Conservation (phyloP, 2,329 filamentous ascomycete genomes). For the Cladosporium sp. region DNA sequence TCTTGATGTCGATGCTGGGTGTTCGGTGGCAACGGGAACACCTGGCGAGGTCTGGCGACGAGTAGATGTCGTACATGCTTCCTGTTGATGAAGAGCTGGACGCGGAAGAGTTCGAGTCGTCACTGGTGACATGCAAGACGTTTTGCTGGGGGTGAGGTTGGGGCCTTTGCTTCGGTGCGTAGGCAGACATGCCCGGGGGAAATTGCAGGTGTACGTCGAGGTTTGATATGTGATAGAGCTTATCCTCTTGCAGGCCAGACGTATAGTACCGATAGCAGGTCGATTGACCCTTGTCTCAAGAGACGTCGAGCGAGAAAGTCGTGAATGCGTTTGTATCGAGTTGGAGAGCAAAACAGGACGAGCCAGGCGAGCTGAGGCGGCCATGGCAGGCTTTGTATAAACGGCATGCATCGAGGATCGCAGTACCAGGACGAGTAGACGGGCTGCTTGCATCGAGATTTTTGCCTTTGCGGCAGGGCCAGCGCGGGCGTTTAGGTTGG, state of each 20-base stretch:
- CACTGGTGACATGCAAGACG: slow-evolving; percentile 29
- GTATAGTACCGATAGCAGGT: too few species aligned
- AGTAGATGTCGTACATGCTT: slow-evolving; percentile 17
- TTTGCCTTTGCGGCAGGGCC: neutral
- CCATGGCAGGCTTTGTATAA: slow-evolving; percentile 7
- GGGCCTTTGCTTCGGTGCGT: slow-evolving; percentile 20
- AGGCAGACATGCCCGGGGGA: slow-evolving; percentile 5
- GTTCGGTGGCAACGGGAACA: slow-evolving; percentile 35
- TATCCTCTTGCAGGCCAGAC: too few species aligned
- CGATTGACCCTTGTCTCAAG: neutral
- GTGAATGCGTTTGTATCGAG: neutral
- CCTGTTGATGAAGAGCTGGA: slow-evolving; percentile 18
- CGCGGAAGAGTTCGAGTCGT: slow-evolving; percentile 23
- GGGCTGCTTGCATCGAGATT: neutral
- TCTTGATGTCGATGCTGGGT: slow-evolving; percentile 29
- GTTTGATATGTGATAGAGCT: neutral
- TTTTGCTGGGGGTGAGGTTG: slow-evolving; percentile 30
- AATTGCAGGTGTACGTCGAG: too few species aligned
- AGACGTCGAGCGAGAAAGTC: neutral
- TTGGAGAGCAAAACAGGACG: neutral
- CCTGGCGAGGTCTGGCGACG: slow-evolving; percentile 25
- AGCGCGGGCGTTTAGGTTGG: too few species aligned
- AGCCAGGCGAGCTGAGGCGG: neutral
- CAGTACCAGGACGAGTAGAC: neutral
- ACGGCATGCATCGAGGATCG: slow-evolving; percentile 9